A percentile compares a stretch with the other conserved stretches of the same genome.
These are phyloP conservation scores for Cajanus cajan DNA, from an alignment of 306 rosid species.

Conservation along the genomic window DNA sequence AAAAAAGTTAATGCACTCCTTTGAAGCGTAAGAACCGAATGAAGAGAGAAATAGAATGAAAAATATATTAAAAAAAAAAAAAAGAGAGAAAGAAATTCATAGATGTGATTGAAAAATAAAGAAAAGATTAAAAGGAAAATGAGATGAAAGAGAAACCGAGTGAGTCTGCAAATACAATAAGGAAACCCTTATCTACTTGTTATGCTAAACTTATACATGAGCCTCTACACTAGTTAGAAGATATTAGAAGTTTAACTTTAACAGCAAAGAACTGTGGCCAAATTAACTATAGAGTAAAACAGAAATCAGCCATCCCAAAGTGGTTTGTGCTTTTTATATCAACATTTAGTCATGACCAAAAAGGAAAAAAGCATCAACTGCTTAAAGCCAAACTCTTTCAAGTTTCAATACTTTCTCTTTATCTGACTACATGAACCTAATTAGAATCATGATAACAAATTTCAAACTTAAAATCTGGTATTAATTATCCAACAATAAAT, in stretches of 20 bases:
- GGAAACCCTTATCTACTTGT: not conserved
- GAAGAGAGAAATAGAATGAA: no score
- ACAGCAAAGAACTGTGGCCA: not conserved
- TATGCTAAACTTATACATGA: not conserved
- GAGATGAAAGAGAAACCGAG: no score
- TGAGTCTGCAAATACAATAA: no score
- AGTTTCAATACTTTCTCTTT: not conserved
- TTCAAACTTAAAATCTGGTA: no score
- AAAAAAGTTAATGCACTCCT: no score
- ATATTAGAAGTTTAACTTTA: not conserved
- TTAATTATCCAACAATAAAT: no score
- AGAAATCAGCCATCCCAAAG: not conserved
- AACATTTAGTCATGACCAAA: not conserved
- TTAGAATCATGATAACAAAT: no score
- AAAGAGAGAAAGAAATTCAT: no score
- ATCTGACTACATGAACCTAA: not conserved
- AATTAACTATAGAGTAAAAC: constrained; percentile 4
- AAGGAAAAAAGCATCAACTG: not conserved
- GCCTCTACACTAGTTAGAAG: not conserved
- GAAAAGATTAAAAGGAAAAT: no score
- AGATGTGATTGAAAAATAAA: no score
- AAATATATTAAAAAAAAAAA: no score
- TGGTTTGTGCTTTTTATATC: not conserved
- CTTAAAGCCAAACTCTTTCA: not conserved
- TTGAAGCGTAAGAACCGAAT: no score